Conservation (phyloP, 1,284 basidiomycete species). For the Stereum hirsutum region DNA sequence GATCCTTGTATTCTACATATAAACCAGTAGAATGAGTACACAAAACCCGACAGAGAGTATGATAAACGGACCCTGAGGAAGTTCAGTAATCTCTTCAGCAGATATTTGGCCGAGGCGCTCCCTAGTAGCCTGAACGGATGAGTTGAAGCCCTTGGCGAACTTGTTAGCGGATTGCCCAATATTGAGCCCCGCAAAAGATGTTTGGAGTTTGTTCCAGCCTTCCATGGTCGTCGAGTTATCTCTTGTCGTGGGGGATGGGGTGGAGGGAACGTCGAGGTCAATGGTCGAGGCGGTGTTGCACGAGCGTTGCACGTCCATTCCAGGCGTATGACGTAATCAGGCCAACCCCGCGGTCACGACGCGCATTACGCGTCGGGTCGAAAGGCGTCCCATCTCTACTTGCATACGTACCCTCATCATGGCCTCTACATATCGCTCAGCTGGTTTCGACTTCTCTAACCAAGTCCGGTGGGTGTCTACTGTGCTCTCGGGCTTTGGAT, state of each 20-base stretch:
- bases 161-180: conserved; percentile 62
- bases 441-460: conserved; percentile 30
- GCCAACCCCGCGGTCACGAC: too few relatives aligned
- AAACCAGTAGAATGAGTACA: conserved; percentile 8
- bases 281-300: not conserved
- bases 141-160: conserved; percentile 78
- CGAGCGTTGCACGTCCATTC: not conserved
- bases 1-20: conserved; percentile 93
- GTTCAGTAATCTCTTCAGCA: conserved; percentile 91
- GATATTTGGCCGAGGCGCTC: conserved; percentile 88
- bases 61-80: conserved; percentile 59
- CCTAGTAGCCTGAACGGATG: conserved; percentile 82
- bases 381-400: conserved; percentile 9
- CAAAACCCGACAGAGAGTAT: too few relatives aligned
- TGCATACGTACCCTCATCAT: conserved; percentile 13
- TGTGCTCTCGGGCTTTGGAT: not conserved
- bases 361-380: conserved; percentile 1
- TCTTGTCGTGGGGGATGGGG: conserved; percentile 11
- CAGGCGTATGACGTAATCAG: conserved; percentile 3
- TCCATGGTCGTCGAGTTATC: conserved; percentile 43
- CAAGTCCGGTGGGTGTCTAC: conserved; percentile 18
- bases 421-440: conserved; percentile 18
- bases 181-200: conserved; percentile 52
- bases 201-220: conserved; percentile 62
- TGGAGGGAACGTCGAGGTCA: not conserved